Percentiles rank a stretch among this genome's conserved stretches.
phyloP scores from a whole-genome alignment of 1,284 basidiomycete species.

The Apiotrichum akiyoshidainum region DNA sequence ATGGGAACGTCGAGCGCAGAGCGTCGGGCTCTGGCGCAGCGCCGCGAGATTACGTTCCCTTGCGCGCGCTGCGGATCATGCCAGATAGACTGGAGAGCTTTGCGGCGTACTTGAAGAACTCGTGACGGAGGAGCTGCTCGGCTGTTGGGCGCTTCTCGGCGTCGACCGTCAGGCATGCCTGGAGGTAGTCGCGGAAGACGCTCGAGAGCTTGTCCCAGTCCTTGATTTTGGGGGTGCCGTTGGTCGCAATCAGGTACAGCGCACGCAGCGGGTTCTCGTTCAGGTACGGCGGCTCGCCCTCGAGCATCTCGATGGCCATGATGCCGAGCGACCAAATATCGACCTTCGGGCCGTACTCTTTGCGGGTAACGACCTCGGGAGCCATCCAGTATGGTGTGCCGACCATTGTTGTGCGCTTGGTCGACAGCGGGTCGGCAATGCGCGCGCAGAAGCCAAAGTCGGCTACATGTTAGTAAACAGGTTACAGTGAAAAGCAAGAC shows the following conservation, averaged over 20 bases:
- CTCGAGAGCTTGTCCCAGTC: constrained; percentile 85
- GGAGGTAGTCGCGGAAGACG: constrained; percentile 88
- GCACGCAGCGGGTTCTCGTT: constrained; percentile 96
- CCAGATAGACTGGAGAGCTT: constrained; percentile 81
- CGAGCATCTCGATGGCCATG: constrained; percentile 99
- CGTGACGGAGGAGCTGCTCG: constrained; percentile 76
- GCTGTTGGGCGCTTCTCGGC: constrained; percentile 89
- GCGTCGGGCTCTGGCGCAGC: not conserved
- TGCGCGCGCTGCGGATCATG: constrained; percentile 88
- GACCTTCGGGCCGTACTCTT: constrained; percentile 98
- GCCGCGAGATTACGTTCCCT: constrained; percentile 40
- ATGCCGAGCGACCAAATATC: constrained; percentile 99
- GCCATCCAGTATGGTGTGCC: constrained; percentile 99
- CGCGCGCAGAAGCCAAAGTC: constrained; percentile 99
- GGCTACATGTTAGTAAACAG: constrained; percentile 56
- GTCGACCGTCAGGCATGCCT: constrained; percentile 88
- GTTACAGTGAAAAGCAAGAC: not conserved
- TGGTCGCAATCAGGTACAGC: constrained; percentile 93
- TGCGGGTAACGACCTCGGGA: constrained; percentile 94
- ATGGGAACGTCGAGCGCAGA: not conserved
- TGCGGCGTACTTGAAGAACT: constrained; percentile 84
- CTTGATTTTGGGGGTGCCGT: constrained; percentile 94
- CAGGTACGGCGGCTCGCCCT: constrained; percentile 96
- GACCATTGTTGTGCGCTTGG: constrained; percentile 99
- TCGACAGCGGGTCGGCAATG: constrained; percentile 81